Base-by-base conservation (phyloP, 345 rosid genomes). In the Noccaea caerulescens region DNA sequence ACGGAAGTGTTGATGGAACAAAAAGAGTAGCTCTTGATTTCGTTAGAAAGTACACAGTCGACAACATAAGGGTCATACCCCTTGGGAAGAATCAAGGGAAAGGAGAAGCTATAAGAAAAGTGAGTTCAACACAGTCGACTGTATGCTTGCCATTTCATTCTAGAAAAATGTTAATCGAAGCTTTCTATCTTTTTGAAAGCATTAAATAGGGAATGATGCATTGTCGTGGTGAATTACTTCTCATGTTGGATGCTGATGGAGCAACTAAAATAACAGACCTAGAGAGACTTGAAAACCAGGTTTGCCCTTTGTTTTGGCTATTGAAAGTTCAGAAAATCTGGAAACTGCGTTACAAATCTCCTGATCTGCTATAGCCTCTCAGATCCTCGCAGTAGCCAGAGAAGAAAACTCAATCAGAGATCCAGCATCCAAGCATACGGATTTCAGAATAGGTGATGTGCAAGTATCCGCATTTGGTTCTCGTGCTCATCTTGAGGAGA, bases 191-290 rank as follows among this genome's bases (percentile, higher is more conserved):
- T 27, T 83, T 77, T 65, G 97, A 84, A 91, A 88, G 93, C 97
- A 82, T 81, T 78, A 80, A 89, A 86, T 90, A 94, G 99, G 99
- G 99, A 75, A 94, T 94, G 98, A 89, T 94, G 80, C 97, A 94
- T 88, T 85, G 96, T 16, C 98, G 97, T 75, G 99, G 99, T 70
- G 93, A 92, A 77, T 71, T 94, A 63, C 96, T 94, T 78, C 80
- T 94, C 58, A 94, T 94, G 99, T 82, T 94, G 77, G 99, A 94
- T 84, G 99, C 99, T 58, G 99, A 94, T 83, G 99, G 99, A 10
- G 99, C 99, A n/a, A 94, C 99, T 64, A 86, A 92, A 87, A 85
- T 92, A 63, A 80, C 81, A 33, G 98, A 91, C 81, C 80, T 94
- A 18, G 96, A 94, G 84, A 94, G 92, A 79, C 98, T 94, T 72